Conservation (phyloP, 306 rosid species). For the Sindora glabra region DNA sequence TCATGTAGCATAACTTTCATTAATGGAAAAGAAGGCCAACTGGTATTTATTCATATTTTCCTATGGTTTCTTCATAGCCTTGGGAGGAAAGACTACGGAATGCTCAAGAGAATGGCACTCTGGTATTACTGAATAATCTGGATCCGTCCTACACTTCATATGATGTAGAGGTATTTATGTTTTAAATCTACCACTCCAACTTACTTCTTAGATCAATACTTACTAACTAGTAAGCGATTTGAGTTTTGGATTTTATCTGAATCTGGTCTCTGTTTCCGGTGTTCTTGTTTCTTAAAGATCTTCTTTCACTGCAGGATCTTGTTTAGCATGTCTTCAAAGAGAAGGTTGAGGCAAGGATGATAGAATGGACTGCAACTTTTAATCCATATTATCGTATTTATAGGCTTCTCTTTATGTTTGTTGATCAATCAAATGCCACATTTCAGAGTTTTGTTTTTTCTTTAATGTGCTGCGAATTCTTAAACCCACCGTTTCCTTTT, state of each 20-base stretch:
- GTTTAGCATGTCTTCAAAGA: constrained; percentile 35
- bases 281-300: neutral
- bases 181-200: neutral
- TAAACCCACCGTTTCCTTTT: neutral
- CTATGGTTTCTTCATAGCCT: constrained; percentile 25
- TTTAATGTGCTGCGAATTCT: neutral
- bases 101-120: constrained; percentile 36
- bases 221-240: neutral
- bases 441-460: neutral
- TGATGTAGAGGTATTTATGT: constrained; percentile 44
- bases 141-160: constrained; percentile 49
- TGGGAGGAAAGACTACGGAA: constrained; percentile 40
- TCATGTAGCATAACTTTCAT: neutral
- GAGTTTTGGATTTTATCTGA: neutral
- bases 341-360: constrained; percentile 45
- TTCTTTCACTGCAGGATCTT: constrained; percentile 30
- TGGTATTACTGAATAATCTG: constrained; percentile 48
- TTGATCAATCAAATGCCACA: neutral
- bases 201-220: neutral
- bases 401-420: too few species aligned
- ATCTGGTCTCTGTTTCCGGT: neutral
- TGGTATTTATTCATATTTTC: neutral
- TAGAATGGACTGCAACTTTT: constrained; percentile 21
- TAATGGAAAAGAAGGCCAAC: neutral
- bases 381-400: constrained; percentile 35